phyloP scores from a whole-genome alignment of 352 stramenopile species.

The Pythium aquatile region DNA sequence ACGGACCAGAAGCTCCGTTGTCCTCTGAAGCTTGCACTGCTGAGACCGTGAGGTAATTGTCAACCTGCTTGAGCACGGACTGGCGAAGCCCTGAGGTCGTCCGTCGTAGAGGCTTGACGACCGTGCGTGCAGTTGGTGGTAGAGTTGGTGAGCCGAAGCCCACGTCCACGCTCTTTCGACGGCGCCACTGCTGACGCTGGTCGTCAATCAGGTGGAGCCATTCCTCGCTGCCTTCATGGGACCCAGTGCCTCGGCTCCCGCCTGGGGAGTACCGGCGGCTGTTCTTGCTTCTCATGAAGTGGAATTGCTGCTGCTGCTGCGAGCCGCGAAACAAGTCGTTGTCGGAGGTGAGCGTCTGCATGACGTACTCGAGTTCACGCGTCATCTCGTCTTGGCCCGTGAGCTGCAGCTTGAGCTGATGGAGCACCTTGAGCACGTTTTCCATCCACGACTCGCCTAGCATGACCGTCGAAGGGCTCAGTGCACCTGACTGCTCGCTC shows the following conservation, averaged over 20 bases:
- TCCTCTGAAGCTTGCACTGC: not conserved
- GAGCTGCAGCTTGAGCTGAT: constrained; percentile 45
- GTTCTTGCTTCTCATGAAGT: constrained; percentile 14
- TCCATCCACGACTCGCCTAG: constrained; percentile 76
- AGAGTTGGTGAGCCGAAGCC: not conserved
- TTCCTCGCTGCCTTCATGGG: constrained; percentile 25
- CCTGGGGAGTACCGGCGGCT: constrained; percentile 15
- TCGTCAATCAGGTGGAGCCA: constrained; percentile 61
- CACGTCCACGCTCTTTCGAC: constrained; percentile 33
- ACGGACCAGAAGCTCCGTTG: not conserved
- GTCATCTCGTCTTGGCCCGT: constrained; percentile 37
- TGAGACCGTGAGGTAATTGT: constrained; percentile 31
- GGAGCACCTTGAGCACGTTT: constrained; percentile 61
- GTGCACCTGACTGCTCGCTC: constrained; percentile 16
- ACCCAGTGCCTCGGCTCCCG: constrained; percentile 12
- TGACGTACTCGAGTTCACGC: constrained; percentile 58
- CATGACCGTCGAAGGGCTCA: constrained; percentile 19
- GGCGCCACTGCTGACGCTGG: constrained; percentile 37
- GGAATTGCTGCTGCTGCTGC: constrained; percentile 1
- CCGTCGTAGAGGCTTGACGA: constrained; percentile 39
- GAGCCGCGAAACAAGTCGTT: constrained; percentile 52
- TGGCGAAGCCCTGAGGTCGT: constrained; percentile 50
- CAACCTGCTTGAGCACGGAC: constrained; percentile 51
- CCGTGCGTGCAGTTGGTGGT: constrained; percentile 9
- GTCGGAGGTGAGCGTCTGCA: constrained; percentile 63